Evolutionary conservation across 108 stramenopile species (phyloP).

Genomic region (Pseudonitzschia multiseries): DNA sequence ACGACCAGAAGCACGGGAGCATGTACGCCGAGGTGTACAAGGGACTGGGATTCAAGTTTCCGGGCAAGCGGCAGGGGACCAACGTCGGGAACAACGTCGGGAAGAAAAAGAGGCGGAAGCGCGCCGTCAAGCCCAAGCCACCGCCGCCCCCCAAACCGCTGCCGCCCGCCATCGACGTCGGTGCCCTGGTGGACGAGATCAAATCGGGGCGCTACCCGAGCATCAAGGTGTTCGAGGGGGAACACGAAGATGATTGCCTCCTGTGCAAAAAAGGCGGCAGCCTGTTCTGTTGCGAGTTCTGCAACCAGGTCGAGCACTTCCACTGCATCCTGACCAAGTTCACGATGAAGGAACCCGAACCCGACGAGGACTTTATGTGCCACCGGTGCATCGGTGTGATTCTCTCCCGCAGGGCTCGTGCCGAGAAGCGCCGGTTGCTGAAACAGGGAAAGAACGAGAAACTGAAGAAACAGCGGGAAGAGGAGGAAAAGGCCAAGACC

Average conservation of each 20-base stretch:
- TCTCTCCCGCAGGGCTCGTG: slow-evolving; percentile 53
- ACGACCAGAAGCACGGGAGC: slow-evolving; percentile 28
- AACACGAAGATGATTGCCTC: slow-evolving; percentile 46
- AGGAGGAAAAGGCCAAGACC: slow-evolving; percentile 24
- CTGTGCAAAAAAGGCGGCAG: slow-evolving; percentile 52
- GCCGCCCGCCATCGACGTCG: slow-evolving; percentile 55
- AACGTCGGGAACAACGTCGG: slow-evolving; percentile 6
- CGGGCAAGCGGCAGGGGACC: not conserved
- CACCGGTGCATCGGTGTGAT: slow-evolving; percentile 57
- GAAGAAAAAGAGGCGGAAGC: slow-evolving; percentile 19
- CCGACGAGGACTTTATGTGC: slow-evolving; percentile 78
- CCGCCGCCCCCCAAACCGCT: slow-evolving; percentile 9
- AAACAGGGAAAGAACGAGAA: slow-evolving; percentile 43
- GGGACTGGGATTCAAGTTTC: slow-evolving; percentile 18
- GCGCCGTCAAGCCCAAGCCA: slow-evolving; percentile 12
- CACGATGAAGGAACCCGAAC: slow-evolving; percentile 64
- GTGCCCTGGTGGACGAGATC: slow-evolving; percentile 67
- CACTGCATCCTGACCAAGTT: slow-evolving; percentile 52
- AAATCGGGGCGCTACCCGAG: slow-evolving; percentile 73
- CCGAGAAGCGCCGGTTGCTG: slow-evolving; percentile 62
- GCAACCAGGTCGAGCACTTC: slow-evolving; percentile 61
- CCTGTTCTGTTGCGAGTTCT: slow-evolving; percentile 70
- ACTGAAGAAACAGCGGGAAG: slow-evolving; percentile 19
- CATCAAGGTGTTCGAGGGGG: slow-evolving; percentile 57
- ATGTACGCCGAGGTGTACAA: slow-evolving; percentile 43